Percentiles rank a stretch among this genome's conserved stretches.
phyloP scores from a whole-genome alignment of 192 early-diverging fungal species.

The Backusella parvicylindrica region DNA sequence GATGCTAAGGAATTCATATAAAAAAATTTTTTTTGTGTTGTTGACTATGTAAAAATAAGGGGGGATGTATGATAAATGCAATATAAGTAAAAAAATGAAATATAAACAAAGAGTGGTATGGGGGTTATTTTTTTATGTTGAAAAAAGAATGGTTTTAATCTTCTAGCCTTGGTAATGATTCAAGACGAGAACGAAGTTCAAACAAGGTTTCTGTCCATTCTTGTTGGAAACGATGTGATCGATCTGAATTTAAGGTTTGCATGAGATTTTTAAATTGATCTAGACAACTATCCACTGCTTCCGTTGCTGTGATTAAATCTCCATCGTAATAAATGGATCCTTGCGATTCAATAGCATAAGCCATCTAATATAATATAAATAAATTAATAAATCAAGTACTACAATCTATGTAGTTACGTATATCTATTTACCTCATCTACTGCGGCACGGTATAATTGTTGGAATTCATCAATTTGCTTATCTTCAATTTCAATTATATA shows the following conservation, averaged over 20 bases:
- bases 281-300: constrained; percentile 13
- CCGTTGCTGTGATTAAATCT: constrained; percentile 8
- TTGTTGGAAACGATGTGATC: not conserved
- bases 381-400: too few species aligned
- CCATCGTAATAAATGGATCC: constrained; percentile 23
- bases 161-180: not conserved
- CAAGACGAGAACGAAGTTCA: not conserved
- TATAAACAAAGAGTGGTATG: not conserved
- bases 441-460: not conserved
- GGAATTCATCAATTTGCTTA: constrained; percentile 5
- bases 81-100: not conserved
- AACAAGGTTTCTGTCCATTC: not conserved
- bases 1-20: not conserved
- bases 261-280: not conserved
- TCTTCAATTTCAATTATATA: constrained; percentile 1
- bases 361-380: constrained; percentile 5
- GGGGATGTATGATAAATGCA: not conserved
- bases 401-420: too few species aligned
- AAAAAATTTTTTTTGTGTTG: not conserved
- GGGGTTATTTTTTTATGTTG: not conserved
- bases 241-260: not conserved
- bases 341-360: constrained; percentile 18
- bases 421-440: constrained; percentile 13
- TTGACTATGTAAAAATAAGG: not conserved
- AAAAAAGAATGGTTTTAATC: not conserved